Conservation (phyloP, 2,329 filamentous ascomycete species). For the Endothia cerciana region DNA sequence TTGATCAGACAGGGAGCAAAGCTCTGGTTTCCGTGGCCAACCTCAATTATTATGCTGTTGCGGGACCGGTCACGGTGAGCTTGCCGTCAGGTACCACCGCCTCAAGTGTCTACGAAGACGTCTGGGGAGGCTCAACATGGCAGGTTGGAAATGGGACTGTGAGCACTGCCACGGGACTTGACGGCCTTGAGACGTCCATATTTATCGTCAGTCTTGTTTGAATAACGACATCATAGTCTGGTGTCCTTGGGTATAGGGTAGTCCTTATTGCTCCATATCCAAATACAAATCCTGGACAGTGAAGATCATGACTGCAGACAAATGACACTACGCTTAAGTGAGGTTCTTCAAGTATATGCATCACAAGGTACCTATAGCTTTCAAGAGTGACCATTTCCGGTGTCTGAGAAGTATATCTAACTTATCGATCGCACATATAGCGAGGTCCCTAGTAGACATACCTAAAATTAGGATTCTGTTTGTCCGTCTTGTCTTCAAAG, state of each 20-base stretch:
- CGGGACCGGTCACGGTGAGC: constrained; percentile 15
- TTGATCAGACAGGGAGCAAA: constrained; percentile 31
- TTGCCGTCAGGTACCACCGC: constrained; percentile 22
- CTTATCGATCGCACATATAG: not conserved
- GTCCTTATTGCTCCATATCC: no score
- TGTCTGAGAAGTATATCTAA: not conserved
- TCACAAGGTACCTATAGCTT: not conserved
- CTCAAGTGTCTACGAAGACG: constrained; percentile 5
- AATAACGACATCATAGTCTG: not conserved
- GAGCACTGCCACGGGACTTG: not conserved
- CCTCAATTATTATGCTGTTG: constrained; percentile 25
- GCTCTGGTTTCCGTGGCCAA: constrained; percentile 30
- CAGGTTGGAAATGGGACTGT: constrained; percentile 23
- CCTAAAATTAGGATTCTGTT: constrained; percentile 63
- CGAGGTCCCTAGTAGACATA: constrained; percentile 51
- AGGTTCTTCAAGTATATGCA: not conserved
- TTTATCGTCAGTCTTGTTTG: constrained; percentile 17
- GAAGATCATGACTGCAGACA: not conserved
- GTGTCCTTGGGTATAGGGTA: not conserved
- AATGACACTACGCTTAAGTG: not conserved
- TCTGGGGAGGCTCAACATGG: constrained; percentile 29
- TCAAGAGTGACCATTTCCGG: not conserved
- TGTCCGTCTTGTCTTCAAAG: constrained; percentile 67
- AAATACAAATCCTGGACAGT: not conserved
- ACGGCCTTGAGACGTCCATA: constrained; percentile 13